Percentiles rank a stretch among this genome's conserved stretches.
Evolutionary conservation across 768 basidiomycete species (phyloP).

Genomic region (Pilatotrama ljubarskyi): DNA sequence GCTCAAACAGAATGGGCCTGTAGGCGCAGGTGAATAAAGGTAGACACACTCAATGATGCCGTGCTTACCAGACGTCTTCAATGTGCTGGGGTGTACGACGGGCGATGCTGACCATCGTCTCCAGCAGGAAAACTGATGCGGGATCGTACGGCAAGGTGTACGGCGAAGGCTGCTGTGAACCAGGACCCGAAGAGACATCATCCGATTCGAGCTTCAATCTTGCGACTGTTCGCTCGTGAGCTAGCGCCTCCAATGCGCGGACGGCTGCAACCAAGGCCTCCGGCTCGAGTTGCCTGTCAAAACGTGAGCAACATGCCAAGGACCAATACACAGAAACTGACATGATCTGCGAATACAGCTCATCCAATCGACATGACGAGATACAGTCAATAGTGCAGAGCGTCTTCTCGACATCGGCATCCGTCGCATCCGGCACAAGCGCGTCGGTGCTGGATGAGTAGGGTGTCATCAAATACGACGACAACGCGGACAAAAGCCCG

Average conservation of each 20-base stretch:
- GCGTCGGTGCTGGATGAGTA: conserved; percentile 77
- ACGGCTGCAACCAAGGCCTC: conserved; percentile 84
- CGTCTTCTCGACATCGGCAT: conserved; percentile 90
- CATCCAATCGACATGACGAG: conserved; percentile 89
- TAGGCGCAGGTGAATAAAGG: not conserved
- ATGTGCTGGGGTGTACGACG: conserved; percentile 76
- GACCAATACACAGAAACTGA: conserved; percentile 42
- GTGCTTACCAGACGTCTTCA: conserved; percentile 81
- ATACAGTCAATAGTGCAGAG: conserved; percentile 95
- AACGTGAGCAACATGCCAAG: not conserved
- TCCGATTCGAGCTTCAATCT: conserved; percentile 69
- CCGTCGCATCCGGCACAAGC: conserved; percentile 83
- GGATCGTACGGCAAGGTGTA: conserved; percentile 88
- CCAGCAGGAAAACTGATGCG: conserved; percentile 90
- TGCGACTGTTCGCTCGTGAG: conserved; percentile 86
- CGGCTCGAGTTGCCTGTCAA: conserved; percentile 61
- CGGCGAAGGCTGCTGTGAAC: conserved; percentile 37
- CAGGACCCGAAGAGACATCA: conserved; percentile 44
- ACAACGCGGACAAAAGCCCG: conserved; percentile 91
- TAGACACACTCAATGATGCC: not conserved
- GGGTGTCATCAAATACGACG: conserved; percentile 95
- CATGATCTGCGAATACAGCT: conserved; percentile 93
- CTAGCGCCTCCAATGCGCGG: conserved; percentile 84
- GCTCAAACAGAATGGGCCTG: conserved; percentile 95
- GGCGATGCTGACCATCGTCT: conserved; percentile 91